These are phyloP conservation scores for Amanita pallidorosea DNA, from an alignment of 768 basidiomycete genomes.

Conservation along the genomic window DNA sequence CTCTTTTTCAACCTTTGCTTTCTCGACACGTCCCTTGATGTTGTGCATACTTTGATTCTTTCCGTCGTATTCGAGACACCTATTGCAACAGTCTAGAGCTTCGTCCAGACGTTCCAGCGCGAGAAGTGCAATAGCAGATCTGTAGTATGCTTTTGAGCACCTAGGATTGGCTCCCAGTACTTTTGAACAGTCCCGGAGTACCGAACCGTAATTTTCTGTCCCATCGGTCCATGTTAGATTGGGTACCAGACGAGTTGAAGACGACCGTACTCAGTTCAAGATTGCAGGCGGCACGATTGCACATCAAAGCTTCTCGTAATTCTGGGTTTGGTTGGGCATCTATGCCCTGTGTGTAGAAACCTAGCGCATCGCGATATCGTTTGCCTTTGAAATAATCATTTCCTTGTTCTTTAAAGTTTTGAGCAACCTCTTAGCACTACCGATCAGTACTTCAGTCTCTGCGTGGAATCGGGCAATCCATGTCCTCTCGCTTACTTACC, in stretches of 20 bases:
- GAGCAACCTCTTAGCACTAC: conserved; percentile 58
- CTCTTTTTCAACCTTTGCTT: conserved; percentile 38
- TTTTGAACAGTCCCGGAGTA: conserved; percentile 75
- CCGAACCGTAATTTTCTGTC: conserved; percentile 63
- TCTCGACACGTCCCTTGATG: conserved; percentile 36
- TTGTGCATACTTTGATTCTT: conserved; percentile 42
- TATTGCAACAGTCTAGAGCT: conserved; percentile 70
- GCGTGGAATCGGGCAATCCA: background rate
- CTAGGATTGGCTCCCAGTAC: conserved; percentile 51
- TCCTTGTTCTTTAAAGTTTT: conserved; percentile 91
- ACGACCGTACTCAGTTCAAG: conserved; percentile 63
- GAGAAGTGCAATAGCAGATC: conserved; percentile 70
- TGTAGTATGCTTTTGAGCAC: conserved; percentile 79
- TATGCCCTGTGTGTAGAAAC: conserved; percentile 86
- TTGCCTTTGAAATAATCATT: conserved; percentile 91
- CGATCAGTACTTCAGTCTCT: conserved; percentile 1
- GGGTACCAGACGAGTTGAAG: background rate
- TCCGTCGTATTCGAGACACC: conserved; percentile 51
- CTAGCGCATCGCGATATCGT: conserved; percentile 75
- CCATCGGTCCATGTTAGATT: background rate
- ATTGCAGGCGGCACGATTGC: conserved; percentile 92
- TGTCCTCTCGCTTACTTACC: conserved; percentile 63
- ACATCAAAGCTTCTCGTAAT: conserved; percentile 58
- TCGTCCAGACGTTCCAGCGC: conserved; percentile 70
- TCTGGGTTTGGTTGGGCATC: conserved; percentile 64